Evolutionary conservation across 495 filamentous ascomycete genomes (phyloP).

Genomic region (Stereocaulon alpinum): DNA sequence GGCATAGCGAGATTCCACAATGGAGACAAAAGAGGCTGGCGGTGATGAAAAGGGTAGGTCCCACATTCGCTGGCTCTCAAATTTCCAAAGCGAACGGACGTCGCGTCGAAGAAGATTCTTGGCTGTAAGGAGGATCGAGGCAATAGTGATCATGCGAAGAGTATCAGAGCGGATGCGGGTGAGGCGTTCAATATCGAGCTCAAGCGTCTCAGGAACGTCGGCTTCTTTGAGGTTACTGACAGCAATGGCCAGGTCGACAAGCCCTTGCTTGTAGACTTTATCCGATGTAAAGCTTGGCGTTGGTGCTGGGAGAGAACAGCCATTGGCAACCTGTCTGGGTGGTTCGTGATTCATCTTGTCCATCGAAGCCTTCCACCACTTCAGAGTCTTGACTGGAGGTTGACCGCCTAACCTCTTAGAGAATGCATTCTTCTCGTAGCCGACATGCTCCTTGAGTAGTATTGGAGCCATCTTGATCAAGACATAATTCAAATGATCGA

Average conservation of each 20-base stretch:
- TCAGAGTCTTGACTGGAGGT: conserved; percentile 52
- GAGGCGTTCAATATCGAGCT: conserved; percentile 66
- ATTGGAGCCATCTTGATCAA: conserved; percentile 69
- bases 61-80: conserved; percentile 69
- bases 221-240: conserved; percentile 43
- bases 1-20: conserved; percentile 66
- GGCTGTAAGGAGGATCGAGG: conserved; percentile 74
- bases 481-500: conserved; percentile 93
- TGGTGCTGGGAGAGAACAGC: conserved; percentile 41
- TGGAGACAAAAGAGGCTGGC: conserved; percentile 58
- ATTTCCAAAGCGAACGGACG: conserved; percentile 79
- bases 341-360: conserved; percentile 61
- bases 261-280: conserved; percentile 71
- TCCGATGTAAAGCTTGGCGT: conserved; percentile 47
- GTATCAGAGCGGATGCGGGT: conserved; percentile 53
- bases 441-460: conserved; percentile 67
- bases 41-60: conserved; percentile 45
- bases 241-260: conserved; percentile 54
- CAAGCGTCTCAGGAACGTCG: conserved; percentile 73
- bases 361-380: conserved; percentile 63
- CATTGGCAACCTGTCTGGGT: conserved; percentile 61
- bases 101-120: conserved; percentile 95
- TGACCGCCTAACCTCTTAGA: conserved; percentile 56
- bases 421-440: conserved; percentile 75
- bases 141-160: conserved; percentile 67